Evolutionary conservation across 2,329 filamentous ascomycete genomes (phyloP).

Genomic region (Fusarium cicatricum): DNA sequence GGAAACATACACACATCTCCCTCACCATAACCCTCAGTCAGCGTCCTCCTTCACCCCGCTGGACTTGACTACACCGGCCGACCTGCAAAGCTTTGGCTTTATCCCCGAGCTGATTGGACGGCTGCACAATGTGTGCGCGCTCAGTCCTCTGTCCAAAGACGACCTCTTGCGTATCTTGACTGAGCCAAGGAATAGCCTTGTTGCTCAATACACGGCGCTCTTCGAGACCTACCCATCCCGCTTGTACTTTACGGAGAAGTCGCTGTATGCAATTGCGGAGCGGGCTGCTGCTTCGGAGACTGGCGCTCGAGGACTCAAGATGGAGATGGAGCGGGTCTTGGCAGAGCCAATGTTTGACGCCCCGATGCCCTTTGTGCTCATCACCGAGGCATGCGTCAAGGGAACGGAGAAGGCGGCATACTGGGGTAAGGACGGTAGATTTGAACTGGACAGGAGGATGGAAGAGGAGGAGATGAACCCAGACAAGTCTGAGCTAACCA

Average conservation of each 20-base stretch:
- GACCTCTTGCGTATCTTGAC: slow-evolving; percentile 88
- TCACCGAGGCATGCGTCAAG: slow-evolving; percentile 74
- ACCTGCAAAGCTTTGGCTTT: slow-evolving; percentile 86
- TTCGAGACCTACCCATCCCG: slow-evolving; percentile 83
- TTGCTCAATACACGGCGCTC: slow-evolving; percentile 87
- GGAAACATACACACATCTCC: slow-evolving; percentile 63
- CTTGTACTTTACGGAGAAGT: slow-evolving; percentile 82
- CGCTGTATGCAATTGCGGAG: slow-evolving; percentile 82
- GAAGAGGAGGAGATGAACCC: slow-evolving; percentile 65
- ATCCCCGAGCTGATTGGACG: slow-evolving; percentile 97
- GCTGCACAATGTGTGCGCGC: slow-evolving; percentile 86
- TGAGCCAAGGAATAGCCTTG: slow-evolving; percentile 87
- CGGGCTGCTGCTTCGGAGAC: slow-evolving; percentile 69
- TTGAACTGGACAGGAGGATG: slow-evolving; percentile 73
- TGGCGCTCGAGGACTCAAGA: slow-evolving; percentile 80
- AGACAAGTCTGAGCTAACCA: slow-evolving; percentile 24
- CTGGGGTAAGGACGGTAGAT: slow-evolving; percentile 74
- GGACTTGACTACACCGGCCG: slow-evolving; percentile 76
- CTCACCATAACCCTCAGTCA: slow-evolving; percentile 58
- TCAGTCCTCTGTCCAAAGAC: slow-evolving; percentile 74
- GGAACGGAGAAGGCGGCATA: slow-evolving; percentile 67
- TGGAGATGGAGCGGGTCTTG: slow-evolving; percentile 81
- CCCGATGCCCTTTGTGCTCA: slow-evolving; percentile 77
- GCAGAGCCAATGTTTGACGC: slow-evolving; percentile 85
- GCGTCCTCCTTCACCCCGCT: slow-evolving; percentile 62